A percentile compares a stretch with the other conserved stretches of the same genome.
These are phyloP conservation scores for Gonapodya sp. DNA, from an alignment of 192 early-diverging fungal genomes.

Conservation along the genomic window DNA sequence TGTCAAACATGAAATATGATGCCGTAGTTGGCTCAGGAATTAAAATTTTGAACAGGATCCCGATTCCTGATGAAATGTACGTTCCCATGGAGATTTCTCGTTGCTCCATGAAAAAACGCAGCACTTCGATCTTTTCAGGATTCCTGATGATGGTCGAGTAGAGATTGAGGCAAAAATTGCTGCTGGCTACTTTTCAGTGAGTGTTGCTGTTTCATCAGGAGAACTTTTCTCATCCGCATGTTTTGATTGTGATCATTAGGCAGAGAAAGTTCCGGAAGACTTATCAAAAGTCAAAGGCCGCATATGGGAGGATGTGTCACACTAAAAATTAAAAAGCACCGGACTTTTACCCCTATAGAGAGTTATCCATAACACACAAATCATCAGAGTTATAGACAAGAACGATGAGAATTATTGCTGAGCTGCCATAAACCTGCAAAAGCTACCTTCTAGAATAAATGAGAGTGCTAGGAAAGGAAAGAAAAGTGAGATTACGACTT, in stretches of 20 bases:
- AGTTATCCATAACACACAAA: no score
- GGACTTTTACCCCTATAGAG: no score
- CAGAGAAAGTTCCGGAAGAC: slow-evolving; percentile 16
- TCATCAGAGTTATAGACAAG: no score
- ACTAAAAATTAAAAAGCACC: no score
- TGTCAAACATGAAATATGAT: slow-evolving; percentile 87
- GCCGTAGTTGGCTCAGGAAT: slow-evolving; percentile 82
- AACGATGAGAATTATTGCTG: no score
- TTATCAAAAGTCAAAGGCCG: slow-evolving; percentile 68
- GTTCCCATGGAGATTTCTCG: neutral
- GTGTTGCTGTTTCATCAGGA: neutral
- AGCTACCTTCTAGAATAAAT: no score
- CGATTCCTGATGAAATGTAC: slow-evolving; percentile 71
- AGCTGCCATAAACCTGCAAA: no score
- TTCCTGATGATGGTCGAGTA: slow-evolving; percentile 30
- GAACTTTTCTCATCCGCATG: neutral
- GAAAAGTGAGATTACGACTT: no score
- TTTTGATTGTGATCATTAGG: neutral
- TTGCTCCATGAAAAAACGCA: neutral
- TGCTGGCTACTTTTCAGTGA: slow-evolving; percentile 80
- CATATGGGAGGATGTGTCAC: slow-evolving; percentile 53
- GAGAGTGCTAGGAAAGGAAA: no score
- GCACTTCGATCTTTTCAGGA: neutral
- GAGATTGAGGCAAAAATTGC: slow-evolving; percentile 97
- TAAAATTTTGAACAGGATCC: slow-evolving; percentile 74